Percentiles rank a stretch among this genome's conserved stretches.
phyloP scores from a whole-genome alignment of 805 yeast genomes.

The Aciculoconidium aculeatum region DNA sequence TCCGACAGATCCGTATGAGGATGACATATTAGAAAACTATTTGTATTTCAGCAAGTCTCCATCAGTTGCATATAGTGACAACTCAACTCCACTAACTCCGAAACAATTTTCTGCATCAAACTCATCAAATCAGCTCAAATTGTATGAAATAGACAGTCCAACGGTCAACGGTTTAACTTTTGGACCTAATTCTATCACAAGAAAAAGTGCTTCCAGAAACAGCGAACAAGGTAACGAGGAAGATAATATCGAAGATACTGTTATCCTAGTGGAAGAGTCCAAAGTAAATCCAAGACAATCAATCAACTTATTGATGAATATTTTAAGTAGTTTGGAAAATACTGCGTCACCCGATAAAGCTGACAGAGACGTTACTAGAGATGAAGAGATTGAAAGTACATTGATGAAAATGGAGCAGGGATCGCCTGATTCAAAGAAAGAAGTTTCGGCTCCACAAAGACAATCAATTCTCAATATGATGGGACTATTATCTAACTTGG shows the following conservation, averaged over 20 bases:
- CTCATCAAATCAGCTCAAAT: slow-evolving; percentile 13
- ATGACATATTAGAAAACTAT: slow-evolving; percentile 34
- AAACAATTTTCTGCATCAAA: too few species aligned
- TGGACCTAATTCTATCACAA: slow-evolving; percentile 15
- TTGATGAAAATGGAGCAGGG: neutral
- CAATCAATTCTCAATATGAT: slow-evolving; percentile 13
- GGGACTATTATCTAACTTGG: slow-evolving; percentile 10
- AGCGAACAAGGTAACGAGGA: neutral
- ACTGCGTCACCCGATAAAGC: slow-evolving; percentile 1
- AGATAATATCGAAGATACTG: neutral
- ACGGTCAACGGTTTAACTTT: slow-evolving; percentile 29
- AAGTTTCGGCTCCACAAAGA: slow-evolving; percentile 8
- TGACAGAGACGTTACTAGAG: too few species aligned
- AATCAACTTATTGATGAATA: slow-evolving; percentile 24
- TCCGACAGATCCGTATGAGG: slow-evolving; percentile 12
- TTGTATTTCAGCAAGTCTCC: slow-evolving; percentile 20
- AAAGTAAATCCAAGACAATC: slow-evolving; percentile 16
- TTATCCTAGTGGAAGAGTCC: neutral
- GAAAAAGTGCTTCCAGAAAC: neutral
- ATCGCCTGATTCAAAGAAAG: neutral
- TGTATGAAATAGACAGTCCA: slow-evolving; percentile 26
- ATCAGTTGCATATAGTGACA: slow-evolving; percentile 8
- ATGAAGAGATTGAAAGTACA: slow-evolving; percentile 2
- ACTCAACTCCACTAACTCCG: too few species aligned
- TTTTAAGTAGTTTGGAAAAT: slow-evolving; percentile 17